phyloP scores from a whole-genome alignment of 208 protist genomes.

The Leishmania tropica region DNA sequence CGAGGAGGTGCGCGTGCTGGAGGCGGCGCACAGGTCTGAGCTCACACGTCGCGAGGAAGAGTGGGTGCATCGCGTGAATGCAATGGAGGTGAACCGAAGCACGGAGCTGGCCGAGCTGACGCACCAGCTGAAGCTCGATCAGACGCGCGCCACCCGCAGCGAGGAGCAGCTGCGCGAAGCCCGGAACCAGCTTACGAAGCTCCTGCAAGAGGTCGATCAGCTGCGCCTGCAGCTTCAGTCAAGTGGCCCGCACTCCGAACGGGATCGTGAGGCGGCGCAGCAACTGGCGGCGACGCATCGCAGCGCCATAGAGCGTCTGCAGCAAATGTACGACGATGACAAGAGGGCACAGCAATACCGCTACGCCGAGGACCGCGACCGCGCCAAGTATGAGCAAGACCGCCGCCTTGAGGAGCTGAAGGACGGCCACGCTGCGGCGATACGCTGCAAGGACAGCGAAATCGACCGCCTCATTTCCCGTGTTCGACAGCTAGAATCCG shows the following conservation, averaged over 20 bases:
- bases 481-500: constrained; percentile 45
- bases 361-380: constrained; percentile 64
- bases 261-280: constrained; percentile 35
- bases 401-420: constrained; percentile 49
- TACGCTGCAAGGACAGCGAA: constrained; percentile 47
- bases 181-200: constrained; percentile 47
- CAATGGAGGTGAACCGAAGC: constrained; percentile 44
- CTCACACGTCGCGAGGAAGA: constrained; percentile 43
- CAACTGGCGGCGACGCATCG: constrained; percentile 54
- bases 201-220: constrained; percentile 58
- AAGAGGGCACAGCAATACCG: constrained; percentile 55
- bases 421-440: constrained; percentile 41
- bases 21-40: constrained; percentile 38
- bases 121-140: constrained; percentile 60
- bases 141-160: constrained; percentile 39
- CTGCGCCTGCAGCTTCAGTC: constrained; percentile 38
- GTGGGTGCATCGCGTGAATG: constrained; percentile 42
- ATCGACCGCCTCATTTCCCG: constrained; percentile 45
- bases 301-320: constrained; percentile 53
- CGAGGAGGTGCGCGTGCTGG: constrained; percentile 36
- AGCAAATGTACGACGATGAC: constrained; percentile 80
- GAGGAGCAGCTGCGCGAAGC: constrained; percentile 74
- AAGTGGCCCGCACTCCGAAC: constrained; percentile 17
- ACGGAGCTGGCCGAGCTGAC: constrained; percentile 56
- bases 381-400: constrained; percentile 48